Evolutionary conservation across 1,284 basidiomycete species (phyloP), one percentile per base, ranked within the genome.

Genomic region (Chiua sp.): DNA sequence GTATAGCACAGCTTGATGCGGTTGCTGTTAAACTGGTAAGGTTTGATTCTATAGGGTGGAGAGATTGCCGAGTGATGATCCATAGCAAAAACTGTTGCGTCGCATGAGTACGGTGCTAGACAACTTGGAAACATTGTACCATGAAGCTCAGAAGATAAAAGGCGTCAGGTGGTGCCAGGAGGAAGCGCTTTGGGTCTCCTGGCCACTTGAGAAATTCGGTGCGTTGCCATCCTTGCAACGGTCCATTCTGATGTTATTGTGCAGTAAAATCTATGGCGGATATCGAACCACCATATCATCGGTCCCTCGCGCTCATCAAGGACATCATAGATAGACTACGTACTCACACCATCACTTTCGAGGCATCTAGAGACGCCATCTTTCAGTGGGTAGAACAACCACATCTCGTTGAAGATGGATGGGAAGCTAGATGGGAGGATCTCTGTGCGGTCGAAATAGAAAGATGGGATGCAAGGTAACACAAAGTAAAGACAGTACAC

Each of bases 161-260:
- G 91, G 91, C 0, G 86, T 83, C 77, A 75, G 78, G 63, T 92
- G 88, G 85, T 86, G 85, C 3, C 74, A 77, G 7, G 78, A 85
- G 61, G 88, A 92, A 60, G 85, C 88, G 1, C 76, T 93, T 48
- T 93, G 91, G 91, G 77, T 83, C 30, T 92, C 91, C 15, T 93
- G 92, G 91, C 79, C 91, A 2, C 73, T 93, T 30, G 87, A 90
- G 65, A 87, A 83, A 72, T 92, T 93, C 61, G 90, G 91, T 90
- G 65, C 67, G 70, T 37, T 37, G 44, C 39, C 55, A 32, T 53
- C 47, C 28, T 22, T 56, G 20, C n/a, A 47, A 39, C n/a, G 12
- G 22, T 23, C n/a, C 23, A 23, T 20, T 51, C 8, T 22, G n/a
- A 55, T 59, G 32, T 60, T 54, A 35, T n/a, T 30, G 20, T 39